A percentile compares a stretch with the other conserved stretches of the same genome.
These are phyloP conservation scores for Colletotrichum caudatum DNA, from an alignment of 2,329 filamentous ascomycete genomes.

Conservation along the genomic window DNA sequence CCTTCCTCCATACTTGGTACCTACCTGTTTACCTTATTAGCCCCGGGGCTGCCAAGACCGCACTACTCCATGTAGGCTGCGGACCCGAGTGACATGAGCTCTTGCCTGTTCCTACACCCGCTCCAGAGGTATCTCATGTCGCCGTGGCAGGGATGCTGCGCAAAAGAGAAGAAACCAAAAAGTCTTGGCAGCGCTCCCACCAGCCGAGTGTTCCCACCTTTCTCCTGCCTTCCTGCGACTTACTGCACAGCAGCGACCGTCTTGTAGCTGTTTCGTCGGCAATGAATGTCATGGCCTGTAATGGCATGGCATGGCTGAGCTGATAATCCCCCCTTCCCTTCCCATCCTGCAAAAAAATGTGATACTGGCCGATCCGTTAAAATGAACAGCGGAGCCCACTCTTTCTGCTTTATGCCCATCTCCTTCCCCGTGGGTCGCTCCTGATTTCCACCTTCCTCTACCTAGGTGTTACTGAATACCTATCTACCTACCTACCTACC, in stretches of 20 bases:
- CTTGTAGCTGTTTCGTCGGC: conserved; percentile 6
- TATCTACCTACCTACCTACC: no score
- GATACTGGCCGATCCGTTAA: conserved; percentile 34
- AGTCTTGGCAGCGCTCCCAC: conserved; percentile 36
- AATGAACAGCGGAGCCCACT: conserved; percentile 37
- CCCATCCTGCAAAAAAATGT: conserved; percentile 7
- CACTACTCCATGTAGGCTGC: neutral
- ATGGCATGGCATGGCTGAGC: neutral
- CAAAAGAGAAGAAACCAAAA: conserved; percentile 37
- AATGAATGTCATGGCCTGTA: neutral
- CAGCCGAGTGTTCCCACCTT: conserved; percentile 35
- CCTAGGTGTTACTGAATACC: neutral
- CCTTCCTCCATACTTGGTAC: no score
- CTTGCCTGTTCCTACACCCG: conserved; percentile 3
- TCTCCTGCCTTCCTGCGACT: neutral
- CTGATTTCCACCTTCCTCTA: neutral
- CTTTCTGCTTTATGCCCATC: neutral
- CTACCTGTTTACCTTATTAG: neutral
- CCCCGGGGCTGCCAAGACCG: neutral
- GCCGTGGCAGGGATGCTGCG: conserved; percentile 25
- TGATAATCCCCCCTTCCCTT: neutral
- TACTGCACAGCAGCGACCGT: conserved; percentile 1
- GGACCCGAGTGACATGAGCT: conserved; percentile 26
- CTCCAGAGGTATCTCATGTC: neutral
- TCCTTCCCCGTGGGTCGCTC: conserved; percentile 13